phyloP scores from a whole-genome alignment of 495 filamentous ascomycete species.

The Achaetomiella virescens region DNA sequence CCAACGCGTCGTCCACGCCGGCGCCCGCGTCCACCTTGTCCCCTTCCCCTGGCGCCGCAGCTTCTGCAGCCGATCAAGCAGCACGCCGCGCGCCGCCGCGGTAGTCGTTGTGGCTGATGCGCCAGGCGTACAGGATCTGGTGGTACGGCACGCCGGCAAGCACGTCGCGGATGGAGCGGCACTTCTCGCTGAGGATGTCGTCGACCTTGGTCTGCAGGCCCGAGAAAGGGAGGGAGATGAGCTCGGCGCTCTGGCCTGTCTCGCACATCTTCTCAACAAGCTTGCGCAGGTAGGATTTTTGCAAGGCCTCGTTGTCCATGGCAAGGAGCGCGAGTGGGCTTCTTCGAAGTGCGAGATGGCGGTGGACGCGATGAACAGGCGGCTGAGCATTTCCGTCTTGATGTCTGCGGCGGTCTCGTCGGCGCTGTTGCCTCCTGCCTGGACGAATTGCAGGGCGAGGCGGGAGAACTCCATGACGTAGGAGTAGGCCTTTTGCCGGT shows the following conservation, averaged over 20 bases:
- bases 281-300: conserved; percentile 54
- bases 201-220: conserved; percentile 73
- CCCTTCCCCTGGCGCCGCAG: conserved; percentile 42
- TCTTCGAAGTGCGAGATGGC: conserved; percentile 71
- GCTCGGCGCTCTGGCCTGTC: conserved; percentile 56
- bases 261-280: conserved; percentile 68
- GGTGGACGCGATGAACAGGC: conserved; percentile 75
- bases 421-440: conserved; percentile 16
- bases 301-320: conserved; percentile 62
- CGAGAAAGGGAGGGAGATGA: conserved; percentile 70
- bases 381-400: conserved; percentile 65
- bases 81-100: conserved; percentile 77
- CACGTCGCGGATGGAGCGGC: conserved; percentile 52
- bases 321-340: conserved; percentile 70
- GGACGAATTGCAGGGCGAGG: conserved; percentile 62
- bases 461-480: conserved; percentile 81
- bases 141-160: conserved; percentile 58
- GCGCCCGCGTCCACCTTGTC: conserved; percentile 42
- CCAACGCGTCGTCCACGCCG: conserved; percentile 45
- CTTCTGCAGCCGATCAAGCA: conserved; percentile 57
- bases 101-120: conserved; percentile 75
- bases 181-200: conserved; percentile 61
- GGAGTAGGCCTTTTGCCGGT: conserved; percentile 64
- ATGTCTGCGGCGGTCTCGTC: conserved; percentile 29
- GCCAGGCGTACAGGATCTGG: conserved; percentile 82